Evolutionary conservation across 768 basidiomycete genomes (phyloP).

Genomic region (Mycena alexandri): DNA sequence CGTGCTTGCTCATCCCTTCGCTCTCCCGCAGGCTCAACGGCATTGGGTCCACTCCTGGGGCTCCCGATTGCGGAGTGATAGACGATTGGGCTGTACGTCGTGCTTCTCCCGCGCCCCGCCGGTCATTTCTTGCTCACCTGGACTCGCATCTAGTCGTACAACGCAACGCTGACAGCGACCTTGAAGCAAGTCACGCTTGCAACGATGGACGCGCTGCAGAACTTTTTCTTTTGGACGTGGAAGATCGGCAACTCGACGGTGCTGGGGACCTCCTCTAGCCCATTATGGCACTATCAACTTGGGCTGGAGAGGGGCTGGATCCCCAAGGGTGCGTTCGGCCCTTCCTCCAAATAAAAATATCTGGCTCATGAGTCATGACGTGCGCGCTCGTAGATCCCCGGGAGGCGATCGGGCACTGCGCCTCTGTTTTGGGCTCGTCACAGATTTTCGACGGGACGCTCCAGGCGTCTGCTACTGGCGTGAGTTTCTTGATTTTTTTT

Average conservation of each 20-base stretch:
- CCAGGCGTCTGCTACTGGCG: slow-evolving; percentile 77
- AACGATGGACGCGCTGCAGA: slow-evolving; percentile 91
- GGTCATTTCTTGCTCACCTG: slow-evolving; percentile 21
- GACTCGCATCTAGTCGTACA: slow-evolving; percentile 60
- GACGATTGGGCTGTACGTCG: slow-evolving; percentile 58
- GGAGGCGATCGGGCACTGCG: slow-evolving; percentile 61
- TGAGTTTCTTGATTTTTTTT: slow-evolving; percentile 44
- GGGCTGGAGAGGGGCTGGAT: slow-evolving; percentile 92
- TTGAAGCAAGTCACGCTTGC: slow-evolving; percentile 78
- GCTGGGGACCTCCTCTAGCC: slow-evolving; percentile 74
- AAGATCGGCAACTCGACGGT: slow-evolving; percentile 88
- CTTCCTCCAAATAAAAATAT: slow-evolving; percentile 4
- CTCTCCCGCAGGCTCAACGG: slow-evolving; percentile 58
- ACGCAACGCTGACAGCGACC: slow-evolving; percentile 65
- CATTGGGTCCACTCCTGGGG: slow-evolving; percentile 52
- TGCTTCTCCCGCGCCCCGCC: slow-evolving; percentile 25
- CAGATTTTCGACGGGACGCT: slow-evolving; percentile 66
- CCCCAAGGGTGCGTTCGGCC: slow-evolving; percentile 72
- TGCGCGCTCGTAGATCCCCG: slow-evolving; percentile 54
- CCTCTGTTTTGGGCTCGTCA: slow-evolving; percentile 51
- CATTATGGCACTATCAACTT: slow-evolving; percentile 90
- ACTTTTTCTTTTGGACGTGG: slow-evolving; percentile 98
- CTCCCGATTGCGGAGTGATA: slow-evolving; percentile 55
- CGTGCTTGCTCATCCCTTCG: slow-evolving; percentile 23
- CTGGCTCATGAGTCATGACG: slow-evolving; percentile 8